Evolutionary conservation across 208 protist genomes (phyloP), one percentile per base, ranked within the genome.

Genomic region (Crithidia expoeki): DNA sequence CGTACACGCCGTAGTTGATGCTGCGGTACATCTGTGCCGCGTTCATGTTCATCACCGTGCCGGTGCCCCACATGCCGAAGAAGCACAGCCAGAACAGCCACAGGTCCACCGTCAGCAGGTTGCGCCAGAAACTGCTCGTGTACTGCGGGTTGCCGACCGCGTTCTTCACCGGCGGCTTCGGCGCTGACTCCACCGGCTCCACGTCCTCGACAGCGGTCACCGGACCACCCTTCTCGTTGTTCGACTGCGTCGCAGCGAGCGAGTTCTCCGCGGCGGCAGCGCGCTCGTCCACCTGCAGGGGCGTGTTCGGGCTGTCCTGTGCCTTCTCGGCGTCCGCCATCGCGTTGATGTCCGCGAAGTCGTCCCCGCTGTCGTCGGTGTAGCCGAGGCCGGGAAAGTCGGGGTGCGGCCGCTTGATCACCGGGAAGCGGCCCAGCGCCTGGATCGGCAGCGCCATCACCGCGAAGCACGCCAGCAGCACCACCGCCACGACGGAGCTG

Each of bases 11-110:
- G 33, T 81, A 52, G 76, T 84, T 90, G 21, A 68, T 84, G 32
- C 81, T 89, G 53, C 74, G 75, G 62, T 92, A 94, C 49, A 94
- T 84, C 66, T 92, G 86, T 12, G 85, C 81, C 4, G 86, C 80
- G 63, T 94, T 94, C 77, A 89, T 84, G 34, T 83, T 62, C 74
- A 94, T 89, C 52, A 94, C 84, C 6, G 78, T 83, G 21, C 75
- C 84, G 10, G 84, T 90, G 42, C 88, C 88, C 85, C 85, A 89
- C 80, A 89, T 76, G 53, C 85, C 85, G 44, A 91, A 91, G 71
- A 79, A 90, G 34, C 67, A 70, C 7, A 89, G 25, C 83, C 85
- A 91, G 68, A 91, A 67, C 17, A 87, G 80, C 88, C 88, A 94
- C 23, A 94, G 65, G 47, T 91, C 85, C 5, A 84, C 14, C 25